Conservation (phyloP, 2,329 filamentous ascomycete species). For the Waltergamsia citrina region DNA sequence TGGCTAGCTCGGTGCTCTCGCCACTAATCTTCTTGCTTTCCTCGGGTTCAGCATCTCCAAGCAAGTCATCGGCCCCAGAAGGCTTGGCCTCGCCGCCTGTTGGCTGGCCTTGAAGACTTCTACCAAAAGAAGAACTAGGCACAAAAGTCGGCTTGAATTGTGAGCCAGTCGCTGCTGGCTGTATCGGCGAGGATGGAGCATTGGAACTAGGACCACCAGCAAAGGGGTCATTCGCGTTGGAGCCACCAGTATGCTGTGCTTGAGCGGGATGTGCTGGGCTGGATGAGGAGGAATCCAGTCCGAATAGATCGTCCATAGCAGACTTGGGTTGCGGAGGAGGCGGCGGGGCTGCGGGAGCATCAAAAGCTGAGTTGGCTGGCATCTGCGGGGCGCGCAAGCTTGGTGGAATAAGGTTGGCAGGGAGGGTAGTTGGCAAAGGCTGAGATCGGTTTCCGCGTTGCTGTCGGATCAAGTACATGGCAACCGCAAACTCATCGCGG, state of each 20-base stretch:
- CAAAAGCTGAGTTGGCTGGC: slow-evolving; percentile 35
- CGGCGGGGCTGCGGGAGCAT: slow-evolving; percentile 28
- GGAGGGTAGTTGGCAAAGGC: slow-evolving; percentile 66
- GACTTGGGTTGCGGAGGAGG: slow-evolving; percentile 40
- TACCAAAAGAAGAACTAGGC: slow-evolving; percentile 86
- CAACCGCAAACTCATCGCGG: slow-evolving; percentile 88
- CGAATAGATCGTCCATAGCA: slow-evolving; percentile 88
- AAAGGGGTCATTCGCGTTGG: slow-evolving; percentile 56
- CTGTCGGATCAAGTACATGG: slow-evolving; percentile 93
- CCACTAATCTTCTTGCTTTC: slow-evolving; percentile 79
- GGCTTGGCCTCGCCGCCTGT: slow-evolving; percentile 53
- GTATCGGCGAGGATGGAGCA: slow-evolving; percentile 43
- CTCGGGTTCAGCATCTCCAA: slow-evolving; percentile 85
- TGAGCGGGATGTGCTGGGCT: slow-evolving; percentile 42
- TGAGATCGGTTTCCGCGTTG: slow-evolving; percentile 61
- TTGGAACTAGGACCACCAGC: slow-evolving; percentile 35
- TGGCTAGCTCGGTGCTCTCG: slow-evolving; percentile 87
- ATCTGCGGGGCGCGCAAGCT: slow-evolving; percentile 53
- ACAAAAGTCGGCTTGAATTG: slow-evolving; percentile 87
- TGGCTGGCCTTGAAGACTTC: slow-evolving; percentile 65
- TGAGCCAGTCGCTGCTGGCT: slow-evolving; percentile 32
- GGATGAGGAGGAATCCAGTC: slow-evolving; percentile 60
- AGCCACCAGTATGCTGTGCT: slow-evolving; percentile 63
- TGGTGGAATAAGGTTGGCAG: slow-evolving; percentile 75
- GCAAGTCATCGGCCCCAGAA: slow-evolving; percentile 64